Evolutionary conservation across 1,284 basidiomycete species (phyloP), one percentile per base, ranked within the genome.

Genomic region (Ganoderma lingzhi): DNA sequence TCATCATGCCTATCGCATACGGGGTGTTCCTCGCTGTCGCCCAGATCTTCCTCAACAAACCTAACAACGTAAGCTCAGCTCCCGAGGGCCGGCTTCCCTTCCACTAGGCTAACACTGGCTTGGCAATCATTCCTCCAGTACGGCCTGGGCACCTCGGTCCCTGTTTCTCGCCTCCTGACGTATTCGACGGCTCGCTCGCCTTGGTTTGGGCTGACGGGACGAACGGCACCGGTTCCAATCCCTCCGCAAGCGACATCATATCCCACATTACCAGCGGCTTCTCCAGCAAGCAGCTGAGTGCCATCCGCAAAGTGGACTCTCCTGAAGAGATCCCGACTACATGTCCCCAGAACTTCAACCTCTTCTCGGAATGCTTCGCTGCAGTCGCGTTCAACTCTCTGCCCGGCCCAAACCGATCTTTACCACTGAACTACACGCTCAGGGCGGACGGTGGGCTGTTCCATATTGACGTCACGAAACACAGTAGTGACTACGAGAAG

Each of bases 271-370:
- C 88, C 0, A 76, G 79, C n/a, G 81, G 81, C 1, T 90, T 92
- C 75, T 81, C 79, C 45, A 64, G 79, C 6, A 65, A 74, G 30
- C 88, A 91, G 75, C 77, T 83, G 2, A 71, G 75, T 15, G 81
- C 82, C 2, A 82, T 93, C 44, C 82, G 82, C 69, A 79, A 88
- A 72, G 82, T 90, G 9, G 78, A 78, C n/a, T 82, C 81, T 10
- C 82, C 84, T 0, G 76, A 78, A 6, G 86, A 87, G 35, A 88
- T 94, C 19, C 83, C 86, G 0, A 72, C 82, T 0, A 79, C 82
- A 19, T 95, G 93, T 76, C 92, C 89, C 3, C 88, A 92, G 74
- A 94, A 93, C 79, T 94, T 93, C 80, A 90, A 90, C 63, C 76
- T 84, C 5, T 84, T 88, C 63, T 93, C 91, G 1, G 83, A 88